Base-by-base conservation (phyloP, 768 basidiomycete genomes). In the Calocybe cyanea region DNA sequence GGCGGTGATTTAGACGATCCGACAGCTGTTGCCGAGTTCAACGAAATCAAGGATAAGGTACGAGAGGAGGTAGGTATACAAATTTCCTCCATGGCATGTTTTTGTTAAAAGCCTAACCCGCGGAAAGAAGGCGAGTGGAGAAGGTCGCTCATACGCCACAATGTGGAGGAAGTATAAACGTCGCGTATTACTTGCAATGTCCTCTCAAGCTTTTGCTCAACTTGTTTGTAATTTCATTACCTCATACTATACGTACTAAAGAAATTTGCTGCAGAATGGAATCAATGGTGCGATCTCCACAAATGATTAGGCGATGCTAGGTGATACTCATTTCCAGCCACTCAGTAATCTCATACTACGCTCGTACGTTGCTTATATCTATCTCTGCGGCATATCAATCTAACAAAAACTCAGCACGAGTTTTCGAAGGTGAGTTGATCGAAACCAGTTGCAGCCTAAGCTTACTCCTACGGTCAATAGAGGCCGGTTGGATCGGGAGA, bases 191-290 rank as follows among this genome's bases (percentile, higher is more conserved):
- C 78, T 97, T 37, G 94, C 94, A 13, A 94, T 94, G 90, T 90
- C 87, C 15, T 91, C 91, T 45, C 94, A 96, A 63, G 88, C 90
- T 33, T 95, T 96, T 65, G 94, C 94, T 34, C 94, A 96, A 60
- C 70, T 96, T 59, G 92, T 92, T 52, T 49, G 89, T 73, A 43
- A 40, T 32, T 47, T 25, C 19, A n/a, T n/a, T n/a, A n/a, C 25
- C 11, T 11, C 11, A 11, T 14, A 19, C 33, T 36, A 15, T 24
- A 15, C 14, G 37, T 39, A 6, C 5, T 38, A 23, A 28, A 2
- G 13, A 17, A 11, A n/a, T n/a, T 17, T 11, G n/a, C 6, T 50
- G 7, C 40, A 95, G 91, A 95, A 95, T 62, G 94, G 93, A 49
- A 97, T 96, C 57, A 96, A 94, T 61, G 88, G 89, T 88, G 63